Evolutionary conservation across 108 stramenopile genomes (phyloP), one percentile per base, ranked within the genome.

Genomic region (Fragilaria radians): DNA sequence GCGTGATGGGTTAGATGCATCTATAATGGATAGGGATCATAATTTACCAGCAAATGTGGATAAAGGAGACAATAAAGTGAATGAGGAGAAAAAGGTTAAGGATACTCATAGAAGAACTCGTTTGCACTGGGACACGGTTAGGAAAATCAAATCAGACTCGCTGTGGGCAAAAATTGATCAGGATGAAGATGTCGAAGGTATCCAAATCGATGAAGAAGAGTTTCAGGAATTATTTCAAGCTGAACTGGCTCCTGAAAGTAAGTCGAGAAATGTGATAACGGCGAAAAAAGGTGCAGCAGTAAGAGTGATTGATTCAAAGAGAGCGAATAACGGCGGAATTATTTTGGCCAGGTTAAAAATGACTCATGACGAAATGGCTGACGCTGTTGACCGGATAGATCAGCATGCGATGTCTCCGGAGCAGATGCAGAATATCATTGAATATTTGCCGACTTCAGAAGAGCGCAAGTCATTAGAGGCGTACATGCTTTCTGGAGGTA

Each of bases 281-380:
- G 32, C 28, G 63, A 70, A 71, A 29, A 50, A 52, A 4, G 62
- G 48, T 23, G 26, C 64, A 1, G 70, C 76, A 21, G 88, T 92
- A 17, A 78, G 88, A 24, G 88, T 88, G 17, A 94, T 96, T 62
- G 90, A 94, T 55, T 61, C 80, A 5, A 96, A 96, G 66, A 65
- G 93, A 28, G 93, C 88, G 5, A 93, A 94, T 72, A 96, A 96
- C 74, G 91, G 88, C 1, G 91, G 91, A 31, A 96, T 96, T 42
- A 83, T 89, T 52, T 71, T 96, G 34, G 93, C 95, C 18, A 69
- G 93, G 34, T 57, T 94, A 9, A 87, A 88, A 62, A 85, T 90
- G 76, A 84, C 75, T 36, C 86, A 90, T 52, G 85, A 89, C 59
- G 84, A 87, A 11, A 76, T 89, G 82, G 89, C 94, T 9, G 75